These are phyloP conservation scores for Coniella vitis DNA, from an alignment of 2,329 filamentous ascomycete species.

Conservation along the genomic window DNA sequence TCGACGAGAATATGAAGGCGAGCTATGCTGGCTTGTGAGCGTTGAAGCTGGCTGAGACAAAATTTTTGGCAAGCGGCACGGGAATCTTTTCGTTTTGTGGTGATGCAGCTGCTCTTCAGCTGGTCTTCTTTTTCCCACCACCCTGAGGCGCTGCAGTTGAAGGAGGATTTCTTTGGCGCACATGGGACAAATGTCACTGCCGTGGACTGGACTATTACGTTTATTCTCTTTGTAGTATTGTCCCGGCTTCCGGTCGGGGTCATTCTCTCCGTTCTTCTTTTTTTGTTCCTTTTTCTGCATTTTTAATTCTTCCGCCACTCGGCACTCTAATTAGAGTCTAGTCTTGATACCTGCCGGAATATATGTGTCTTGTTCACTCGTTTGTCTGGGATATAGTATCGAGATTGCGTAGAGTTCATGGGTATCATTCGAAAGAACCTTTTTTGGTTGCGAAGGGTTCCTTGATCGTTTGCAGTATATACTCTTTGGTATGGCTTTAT, in stretches of 20 bases:
- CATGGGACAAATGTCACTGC: slow-evolving; percentile 28
- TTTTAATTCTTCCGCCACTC: slow-evolving; percentile 22
- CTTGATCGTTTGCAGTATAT: not conserved
- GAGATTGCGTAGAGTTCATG: not conserved
- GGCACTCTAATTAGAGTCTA: slow-evolving; percentile 35
- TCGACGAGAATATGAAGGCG: slow-evolving; percentile 16
- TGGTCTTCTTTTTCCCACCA: slow-evolving; percentile 22
- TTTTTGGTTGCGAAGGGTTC: not conserved
- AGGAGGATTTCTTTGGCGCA: slow-evolving; percentile 25
- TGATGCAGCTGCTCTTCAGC: slow-evolving; percentile 15
- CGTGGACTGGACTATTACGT: slow-evolving; percentile 32
- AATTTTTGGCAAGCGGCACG: slow-evolving; percentile 8
- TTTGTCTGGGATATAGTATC: not conserved
- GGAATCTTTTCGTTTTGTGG: slow-evolving; percentile 8
- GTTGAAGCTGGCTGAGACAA: slow-evolving; percentile 15
- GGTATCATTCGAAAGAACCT: not conserved
- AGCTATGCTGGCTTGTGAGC: slow-evolving; percentile 12
- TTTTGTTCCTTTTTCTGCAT: slow-evolving; percentile 25
- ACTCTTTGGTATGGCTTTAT: not conserved
- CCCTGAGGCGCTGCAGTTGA: slow-evolving; percentile 27
- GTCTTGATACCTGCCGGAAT: slow-evolving; percentile 36
- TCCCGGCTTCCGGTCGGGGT: slow-evolving; percentile 16
- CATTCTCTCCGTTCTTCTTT: slow-evolving; percentile 23
- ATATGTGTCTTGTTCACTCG: slow-evolving; percentile 18
- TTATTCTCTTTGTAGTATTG: slow-evolving; percentile 39